Evolutionary conservation across 805 yeast genomes (phyloP).

Genomic region (Saccharomyces kudriavzevii): DNA sequence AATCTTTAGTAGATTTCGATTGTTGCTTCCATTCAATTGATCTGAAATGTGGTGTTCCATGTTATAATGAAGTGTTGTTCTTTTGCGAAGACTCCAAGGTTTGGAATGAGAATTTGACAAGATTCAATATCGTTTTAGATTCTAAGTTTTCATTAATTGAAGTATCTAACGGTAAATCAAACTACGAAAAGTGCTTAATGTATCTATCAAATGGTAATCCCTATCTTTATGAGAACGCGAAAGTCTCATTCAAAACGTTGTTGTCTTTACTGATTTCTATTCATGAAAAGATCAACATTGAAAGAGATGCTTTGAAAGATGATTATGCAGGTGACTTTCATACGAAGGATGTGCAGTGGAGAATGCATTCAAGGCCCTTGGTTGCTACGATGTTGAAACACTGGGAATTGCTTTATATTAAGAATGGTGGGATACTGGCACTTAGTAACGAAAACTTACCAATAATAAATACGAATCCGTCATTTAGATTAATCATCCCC

Average conservation of each 20-base stretch:
- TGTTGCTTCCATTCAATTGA: slow-evolving; percentile 40
- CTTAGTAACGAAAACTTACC: slow-evolving; percentile 38
- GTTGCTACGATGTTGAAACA: slow-evolving; percentile 49
- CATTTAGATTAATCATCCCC: slow-evolving; percentile 58
- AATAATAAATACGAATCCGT: slow-evolving; percentile 42
- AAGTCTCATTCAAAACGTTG: slow-evolving; percentile 34
- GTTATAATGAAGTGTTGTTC: slow-evolving; percentile 56
- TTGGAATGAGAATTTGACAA: slow-evolving; percentile 42
- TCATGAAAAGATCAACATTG: slow-evolving; percentile 55
- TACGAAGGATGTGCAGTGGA: slow-evolving; percentile 53
- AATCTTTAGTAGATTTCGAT: slow-evolving; percentile 38
- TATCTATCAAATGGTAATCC: slow-evolving; percentile 37
- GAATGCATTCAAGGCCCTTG: slow-evolving; percentile 52
- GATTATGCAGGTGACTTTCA: slow-evolving; percentile 31
- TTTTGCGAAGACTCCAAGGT: slow-evolving; percentile 39
- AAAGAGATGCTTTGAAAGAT: slow-evolving; percentile 34
- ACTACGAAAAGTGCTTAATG: slow-evolving; percentile 37
- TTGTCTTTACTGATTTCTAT: slow-evolving; percentile 54
- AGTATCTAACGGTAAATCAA: slow-evolving; percentile 47
- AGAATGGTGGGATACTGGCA: slow-evolving; percentile 54
- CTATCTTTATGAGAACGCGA: slow-evolving; percentile 27
- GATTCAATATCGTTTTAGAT: slow-evolving; percentile 35
- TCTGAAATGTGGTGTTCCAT: slow-evolving; percentile 58
- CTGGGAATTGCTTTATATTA: slow-evolving; percentile 59
- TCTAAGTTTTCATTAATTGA: slow-evolving; percentile 48